These are phyloP conservation scores for Saitozyma sp. DNA, from an alignment of 768 basidiomycete species.

Conservation along the genomic window DNA sequence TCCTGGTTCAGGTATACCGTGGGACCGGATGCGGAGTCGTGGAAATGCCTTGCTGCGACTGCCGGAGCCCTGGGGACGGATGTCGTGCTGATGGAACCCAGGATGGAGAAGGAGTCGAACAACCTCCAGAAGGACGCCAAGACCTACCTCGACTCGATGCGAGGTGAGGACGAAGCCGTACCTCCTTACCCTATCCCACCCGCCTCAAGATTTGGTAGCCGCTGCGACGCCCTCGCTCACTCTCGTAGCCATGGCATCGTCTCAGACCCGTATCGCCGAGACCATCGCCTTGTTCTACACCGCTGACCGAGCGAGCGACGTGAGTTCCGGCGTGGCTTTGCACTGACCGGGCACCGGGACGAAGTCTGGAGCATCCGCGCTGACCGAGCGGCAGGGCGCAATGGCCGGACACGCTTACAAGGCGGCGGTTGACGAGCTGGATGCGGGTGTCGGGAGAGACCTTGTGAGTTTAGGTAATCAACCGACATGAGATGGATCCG, in stretches of 20 bases:
- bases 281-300: slow-evolving; percentile 89
- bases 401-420: slow-evolving; percentile 98
- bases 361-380: not conserved
- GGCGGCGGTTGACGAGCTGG: slow-evolving; percentile 89
- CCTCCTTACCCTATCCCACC: not conserved
- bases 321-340: slow-evolving; percentile 15
- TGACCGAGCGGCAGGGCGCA: slow-evolving; percentile 60
- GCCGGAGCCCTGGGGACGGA: not conserved
- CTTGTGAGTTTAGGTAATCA: slow-evolving; percentile 61
- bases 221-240: slow-evolving; percentile 1
- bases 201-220: not conserved
- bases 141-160: slow-evolving; percentile 90
- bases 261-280: slow-evolving; percentile 90
- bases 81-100: slow-evolving; percentile 48
- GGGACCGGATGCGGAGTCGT: not conserved
- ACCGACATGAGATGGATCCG: not conserved
- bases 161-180: slow-evolving; percentile 60
- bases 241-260: slow-evolving; percentile 77
- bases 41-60: not conserved
- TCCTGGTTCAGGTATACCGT: not conserved
- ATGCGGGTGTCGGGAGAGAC: slow-evolving; percentile 77
- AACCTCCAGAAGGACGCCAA: slow-evolving; percentile 93
- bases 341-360: not conserved
- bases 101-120: slow-evolving; percentile 95
- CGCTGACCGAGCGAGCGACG: slow-evolving; percentile 58